Evolutionary conservation across 371 early-diverging fungal genomes (phyloP).

Genomic region (Saksenaea vasiformis): DNA sequence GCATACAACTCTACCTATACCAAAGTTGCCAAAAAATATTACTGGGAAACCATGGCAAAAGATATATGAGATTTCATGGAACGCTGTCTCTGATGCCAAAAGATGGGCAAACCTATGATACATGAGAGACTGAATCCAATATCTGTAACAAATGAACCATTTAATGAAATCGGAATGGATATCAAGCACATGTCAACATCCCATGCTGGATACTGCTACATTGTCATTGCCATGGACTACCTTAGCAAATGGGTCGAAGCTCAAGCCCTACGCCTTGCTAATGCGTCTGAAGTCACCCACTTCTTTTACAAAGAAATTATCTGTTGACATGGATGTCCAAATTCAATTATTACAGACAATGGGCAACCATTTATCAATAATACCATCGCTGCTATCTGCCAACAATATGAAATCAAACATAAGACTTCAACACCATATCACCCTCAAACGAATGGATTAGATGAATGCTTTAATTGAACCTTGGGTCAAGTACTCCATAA

Average conservation of each 20-base stretch:
- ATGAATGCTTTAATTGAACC: constrained; percentile 8
- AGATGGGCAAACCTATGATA: too few species aligned
- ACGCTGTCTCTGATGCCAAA: too few species aligned
- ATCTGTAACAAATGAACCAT: too few species aligned
- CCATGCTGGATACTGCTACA: background rate
- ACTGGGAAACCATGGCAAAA: too few species aligned
- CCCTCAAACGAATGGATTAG: constrained; percentile 5
- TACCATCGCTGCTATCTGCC: background rate
- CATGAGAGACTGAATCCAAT: too few species aligned
- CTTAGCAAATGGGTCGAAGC: constrained; percentile 7
- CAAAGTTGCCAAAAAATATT: too few species aligned
- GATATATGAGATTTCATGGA: too few species aligned
- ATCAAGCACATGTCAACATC: too few species aligned
- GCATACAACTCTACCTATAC: too few species aligned
- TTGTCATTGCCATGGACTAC: constrained; percentile 7
- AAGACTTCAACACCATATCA: constrained; percentile 2
- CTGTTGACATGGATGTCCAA: constrained; percentile 4
- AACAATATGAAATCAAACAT: background rate
- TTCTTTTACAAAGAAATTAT: constrained; percentile 13
- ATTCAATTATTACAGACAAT: constrained; percentile 6
- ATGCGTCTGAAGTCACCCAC: background rate
- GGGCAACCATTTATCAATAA: constrained; percentile 8
- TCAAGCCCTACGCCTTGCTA: background rate
- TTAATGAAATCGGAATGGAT: too few species aligned
- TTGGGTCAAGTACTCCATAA: too few species aligned